Percentiles rank a stretch among this genome's conserved stretches.
phyloP scores from a whole-genome alignment of 1,284 basidiomycete species.

The Sanguinoderma infundibulare region DNA sequence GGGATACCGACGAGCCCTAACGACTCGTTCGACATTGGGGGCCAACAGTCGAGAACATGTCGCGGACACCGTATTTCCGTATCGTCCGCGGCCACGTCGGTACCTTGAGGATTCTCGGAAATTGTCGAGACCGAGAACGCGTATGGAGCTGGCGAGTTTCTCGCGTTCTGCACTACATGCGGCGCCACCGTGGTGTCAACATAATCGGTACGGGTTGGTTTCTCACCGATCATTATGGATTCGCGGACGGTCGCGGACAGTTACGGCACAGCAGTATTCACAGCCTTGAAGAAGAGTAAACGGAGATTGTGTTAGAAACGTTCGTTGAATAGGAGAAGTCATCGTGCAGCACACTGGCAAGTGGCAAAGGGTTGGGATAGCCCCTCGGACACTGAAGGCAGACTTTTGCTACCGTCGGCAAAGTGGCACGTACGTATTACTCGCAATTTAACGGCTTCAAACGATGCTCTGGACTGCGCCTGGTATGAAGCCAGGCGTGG shows the following conservation, averaged over 20 bases:
- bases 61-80: neutral
- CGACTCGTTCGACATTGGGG: neutral
- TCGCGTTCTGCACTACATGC: neutral
- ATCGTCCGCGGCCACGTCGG: neutral
- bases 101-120: neutral
- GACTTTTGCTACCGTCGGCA: neutral
- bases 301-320: neutral
- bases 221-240: neutral
- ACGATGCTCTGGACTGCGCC: neutral
- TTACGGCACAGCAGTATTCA: neutral
- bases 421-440: neutral
- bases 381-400: neutral
- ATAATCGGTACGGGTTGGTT: neutral
- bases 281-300: neutral
- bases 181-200: neutral
- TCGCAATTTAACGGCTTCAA: neutral
- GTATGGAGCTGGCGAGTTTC: neutral
- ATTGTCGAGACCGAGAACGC: neutral
- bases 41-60: neutral
- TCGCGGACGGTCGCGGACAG: neutral
- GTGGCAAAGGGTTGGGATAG: neutral
- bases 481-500: neutral
- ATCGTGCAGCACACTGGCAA: neutral
- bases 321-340: neutral
- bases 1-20: neutral